Base-by-base conservation (phyloP, 768 basidiomycete genomes). In the Podaxis pistillaris region DNA sequence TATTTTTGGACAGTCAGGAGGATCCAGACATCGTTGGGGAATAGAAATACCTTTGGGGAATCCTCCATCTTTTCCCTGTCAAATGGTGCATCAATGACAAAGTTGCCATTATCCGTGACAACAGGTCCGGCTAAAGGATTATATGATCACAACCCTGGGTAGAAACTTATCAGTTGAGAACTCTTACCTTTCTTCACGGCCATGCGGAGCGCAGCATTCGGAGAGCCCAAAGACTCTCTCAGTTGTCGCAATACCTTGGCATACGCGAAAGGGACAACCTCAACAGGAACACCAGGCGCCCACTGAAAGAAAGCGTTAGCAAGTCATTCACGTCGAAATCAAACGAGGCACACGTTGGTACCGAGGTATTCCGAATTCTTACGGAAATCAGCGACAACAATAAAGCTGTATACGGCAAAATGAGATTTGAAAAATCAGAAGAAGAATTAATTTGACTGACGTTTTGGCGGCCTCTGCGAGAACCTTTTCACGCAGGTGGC, bases 241-340 rank as follows among this genome's bases (percentile, higher is more conserved):
- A 96, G 75, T 71, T 86, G 88, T 68, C 85, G 84, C 62, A 97
- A 79, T 13, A 98, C 90, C 69, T 88, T 90, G 50, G 89, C 91
- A 73, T 97, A 97, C 2, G 96, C 97, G 71, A 98, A 98, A 0
- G 96, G 96, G 1, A 93, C 91, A 9, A 99, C 96, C 77, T 99
- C 97, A 58, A 99, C 88, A 0, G 97, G 97, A 17, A 99, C 90
- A 30, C 97, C 97, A 70, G 89, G 83, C 19, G 79, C 81, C 78
- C 87, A 98, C 94, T 96, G 41, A 2, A 59, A 33, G 41, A 26
- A 36, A 62, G 17, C 22, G 46, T 54, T 58, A 36, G 38, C 22
- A 22, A 41, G 11, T 38, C 26, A 49, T 19, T 17, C 17, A 37
- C 13, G 28, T 37, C 13, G 9, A 51, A 24, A 24, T 15, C 38